phyloP scores from a whole-genome alignment of 441 rosid species.

The Gossypium laxum region DNA sequence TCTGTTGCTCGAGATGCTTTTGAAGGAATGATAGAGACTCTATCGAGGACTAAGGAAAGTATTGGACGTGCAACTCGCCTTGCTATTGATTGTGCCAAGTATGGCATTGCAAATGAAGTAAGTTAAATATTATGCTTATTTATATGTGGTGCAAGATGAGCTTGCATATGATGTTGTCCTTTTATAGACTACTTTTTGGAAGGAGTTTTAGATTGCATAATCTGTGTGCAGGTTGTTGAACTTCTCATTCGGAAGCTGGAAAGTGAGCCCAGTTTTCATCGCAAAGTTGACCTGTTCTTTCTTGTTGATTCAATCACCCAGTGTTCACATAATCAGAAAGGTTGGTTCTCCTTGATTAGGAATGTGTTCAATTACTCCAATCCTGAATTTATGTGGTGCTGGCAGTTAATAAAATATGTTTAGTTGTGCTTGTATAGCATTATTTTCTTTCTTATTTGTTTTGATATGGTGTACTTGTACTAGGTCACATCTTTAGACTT shows the following conservation, averaged over 20 bases:
- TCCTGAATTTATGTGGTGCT: not conserved
- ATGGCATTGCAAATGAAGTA: constrained; percentile 97
- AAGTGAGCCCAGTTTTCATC: constrained; percentile 70
- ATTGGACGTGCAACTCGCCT: constrained; percentile 98
- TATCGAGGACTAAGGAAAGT: constrained; percentile 96
- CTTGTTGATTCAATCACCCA: constrained; percentile 97
- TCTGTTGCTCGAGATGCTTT: constrained; percentile 98
- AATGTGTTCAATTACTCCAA: not conserved
- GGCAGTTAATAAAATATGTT: not conserved
- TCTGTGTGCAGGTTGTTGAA: constrained; percentile 72
- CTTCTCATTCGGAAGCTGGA: constrained; percentile 83
- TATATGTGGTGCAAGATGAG: not conserved
- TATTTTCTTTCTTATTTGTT: not conserved
- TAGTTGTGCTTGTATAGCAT: not conserved
- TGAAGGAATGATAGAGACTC: constrained; percentile 99
- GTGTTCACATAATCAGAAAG: constrained; percentile 89
- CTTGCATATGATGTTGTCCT: not conserved
- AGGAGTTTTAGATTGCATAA: constrained; percentile 17
- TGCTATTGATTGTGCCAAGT: constrained; percentile 97
- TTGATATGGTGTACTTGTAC: not conserved
- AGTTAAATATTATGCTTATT: constrained; percentile 11
- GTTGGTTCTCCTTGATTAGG: constrained; percentile 25
- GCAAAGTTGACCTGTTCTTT: constrained; percentile 87
- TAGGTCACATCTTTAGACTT: not conserved
- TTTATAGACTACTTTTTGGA: constrained; percentile 7